Conservation (phyloP, 2,329 filamentous ascomycete genomes). For the Fusarium drepaniforme region DNA sequence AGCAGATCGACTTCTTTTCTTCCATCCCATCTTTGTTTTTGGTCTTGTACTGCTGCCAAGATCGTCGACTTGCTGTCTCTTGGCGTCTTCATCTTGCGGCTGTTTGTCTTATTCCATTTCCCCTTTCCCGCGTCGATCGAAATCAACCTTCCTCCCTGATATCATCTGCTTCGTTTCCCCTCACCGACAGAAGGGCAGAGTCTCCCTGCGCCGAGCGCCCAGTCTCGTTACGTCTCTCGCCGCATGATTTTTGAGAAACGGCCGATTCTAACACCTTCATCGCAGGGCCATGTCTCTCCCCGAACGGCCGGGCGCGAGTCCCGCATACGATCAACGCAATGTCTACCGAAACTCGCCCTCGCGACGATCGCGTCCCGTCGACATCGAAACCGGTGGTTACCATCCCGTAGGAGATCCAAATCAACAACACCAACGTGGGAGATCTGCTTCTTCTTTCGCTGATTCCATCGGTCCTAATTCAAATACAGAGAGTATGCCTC, state of each 20-base stretch:
- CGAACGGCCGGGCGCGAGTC: slow-evolving; percentile 73
- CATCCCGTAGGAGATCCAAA: slow-evolving; percentile 54
- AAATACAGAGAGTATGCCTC: slow-evolving; percentile 67
- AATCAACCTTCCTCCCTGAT: slow-evolving; percentile 29
- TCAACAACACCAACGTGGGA: slow-evolving; percentile 66
- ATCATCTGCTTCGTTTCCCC: slow-evolving; percentile 10
- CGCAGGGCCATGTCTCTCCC: slow-evolving; percentile 70
- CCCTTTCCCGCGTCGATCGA: slow-evolving; percentile 32
- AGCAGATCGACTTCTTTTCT: slow-evolving; percentile 18
- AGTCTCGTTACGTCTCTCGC: slow-evolving; percentile 9
- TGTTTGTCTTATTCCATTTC: slow-evolving; percentile 19
- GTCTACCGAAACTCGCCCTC: slow-evolving; percentile 77
- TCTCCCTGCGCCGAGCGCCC: slow-evolving; percentile 19
- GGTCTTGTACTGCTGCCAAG: slow-evolving; percentile 9
- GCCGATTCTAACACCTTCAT: slow-evolving; percentile 36
- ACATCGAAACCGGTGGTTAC: slow-evolving; percentile 76
- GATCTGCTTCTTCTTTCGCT: slow-evolving; percentile 68
- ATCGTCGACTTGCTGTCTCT: slow-evolving; percentile 18
- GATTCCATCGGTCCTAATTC: slow-evolving; percentile 70
- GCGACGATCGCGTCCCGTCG: slow-evolving; percentile 73
- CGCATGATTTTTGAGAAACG: slow-evolving; percentile 2
- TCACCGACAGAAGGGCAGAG: slow-evolving; percentile 26
- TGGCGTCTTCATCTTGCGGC: slow-evolving; percentile 18
- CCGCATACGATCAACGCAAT: slow-evolving; percentile 71
- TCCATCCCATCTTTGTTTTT: slow-evolving; percentile 15